These are phyloP conservation scores for Pseudonitzschia delicatissima DNA, from an alignment of 108 stramenopile genomes.

Conservation along the genomic window DNA sequence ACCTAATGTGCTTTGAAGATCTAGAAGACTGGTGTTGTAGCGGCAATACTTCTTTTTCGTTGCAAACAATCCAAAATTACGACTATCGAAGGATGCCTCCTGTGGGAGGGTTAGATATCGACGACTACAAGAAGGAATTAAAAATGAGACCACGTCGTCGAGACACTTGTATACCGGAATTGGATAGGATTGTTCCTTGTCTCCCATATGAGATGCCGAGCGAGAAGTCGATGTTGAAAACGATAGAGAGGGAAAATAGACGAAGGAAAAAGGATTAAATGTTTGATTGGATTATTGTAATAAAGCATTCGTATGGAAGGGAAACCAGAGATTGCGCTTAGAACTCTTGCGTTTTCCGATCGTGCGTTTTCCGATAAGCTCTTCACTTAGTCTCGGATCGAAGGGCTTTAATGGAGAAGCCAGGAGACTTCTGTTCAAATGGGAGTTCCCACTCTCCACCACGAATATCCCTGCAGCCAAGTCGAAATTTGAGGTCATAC, in stretches of 20 bases:
- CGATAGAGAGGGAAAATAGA: no score
- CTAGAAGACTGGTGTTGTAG: conserved; percentile 33
- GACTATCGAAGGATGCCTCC: conserved; percentile 22
- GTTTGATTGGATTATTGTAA: no score
- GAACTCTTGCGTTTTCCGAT: no score
- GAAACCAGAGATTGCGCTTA: no score
- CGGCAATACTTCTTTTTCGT: conserved; percentile 20
- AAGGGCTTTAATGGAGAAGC: background rate
- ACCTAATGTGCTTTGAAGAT: conserved; percentile 14
- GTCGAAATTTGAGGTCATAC: conserved; percentile 23
- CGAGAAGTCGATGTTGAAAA: no score
- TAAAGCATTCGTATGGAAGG: no score
- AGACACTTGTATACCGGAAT: conserved; percentile 11
- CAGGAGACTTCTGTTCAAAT: background rate
- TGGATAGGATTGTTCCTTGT: no score
- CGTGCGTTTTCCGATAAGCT: no score
- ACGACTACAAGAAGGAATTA: conserved; percentile 1
- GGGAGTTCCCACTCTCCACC: conserved; percentile 48
- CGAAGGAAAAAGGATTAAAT: no score
- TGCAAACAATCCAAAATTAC: conserved; percentile 16
- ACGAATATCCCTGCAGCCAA: conserved; percentile 45
- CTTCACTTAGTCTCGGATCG: background rate
- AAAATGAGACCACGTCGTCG: background rate
- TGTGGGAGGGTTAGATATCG: background rate
- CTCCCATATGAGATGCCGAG: conserved; percentile 11